Percentiles rank a stretch among this genome's conserved stretches.
Conservation (phyloP, 2,329 filamentous ascomycete species). For the Cercospora beticola region DNA sequence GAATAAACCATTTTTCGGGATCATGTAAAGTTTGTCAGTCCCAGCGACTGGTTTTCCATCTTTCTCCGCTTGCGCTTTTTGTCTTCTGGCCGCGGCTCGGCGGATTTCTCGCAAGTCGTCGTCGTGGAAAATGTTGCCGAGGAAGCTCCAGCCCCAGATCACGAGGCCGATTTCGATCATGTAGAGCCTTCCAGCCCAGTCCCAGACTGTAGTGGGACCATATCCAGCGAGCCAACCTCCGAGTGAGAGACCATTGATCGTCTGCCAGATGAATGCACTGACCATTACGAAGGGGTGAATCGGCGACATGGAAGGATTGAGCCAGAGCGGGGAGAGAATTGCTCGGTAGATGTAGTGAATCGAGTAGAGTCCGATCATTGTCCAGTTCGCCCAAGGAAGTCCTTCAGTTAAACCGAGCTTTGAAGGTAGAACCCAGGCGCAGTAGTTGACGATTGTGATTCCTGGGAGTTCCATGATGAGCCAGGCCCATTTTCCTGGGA, state of each 20-base stretch:
- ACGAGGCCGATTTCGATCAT: constrained; percentile 63
- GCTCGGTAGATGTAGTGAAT: constrained; percentile 92
- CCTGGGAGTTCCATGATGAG: constrained; percentile 82
- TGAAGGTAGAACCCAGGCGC: constrained; percentile 66
- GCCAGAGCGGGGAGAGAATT: constrained; percentile 72
- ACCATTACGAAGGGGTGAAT: constrained; percentile 70
- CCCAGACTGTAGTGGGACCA: constrained; percentile 61
- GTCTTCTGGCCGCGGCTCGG: constrained; percentile 62
- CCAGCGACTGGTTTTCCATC: constrained; percentile 48
- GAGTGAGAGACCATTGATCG: constrained; percentile 74
- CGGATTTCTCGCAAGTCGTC: constrained; percentile 86
- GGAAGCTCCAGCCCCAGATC: constrained; percentile 73
- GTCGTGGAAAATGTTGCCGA: constrained; percentile 84
- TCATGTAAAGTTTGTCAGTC: constrained; percentile 79
- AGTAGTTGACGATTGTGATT: constrained; percentile 74
- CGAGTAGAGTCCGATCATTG: constrained; percentile 68
- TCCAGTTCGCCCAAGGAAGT: constrained; percentile 75
- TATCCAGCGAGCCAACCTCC: constrained; percentile 82
- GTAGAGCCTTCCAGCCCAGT: constrained; percentile 49
- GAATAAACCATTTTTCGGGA: constrained; percentile 83
- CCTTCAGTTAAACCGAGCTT: constrained; percentile 52
- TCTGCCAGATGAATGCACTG: constrained; percentile 69
- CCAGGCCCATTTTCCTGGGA: constrained; percentile 89
- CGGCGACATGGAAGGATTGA: constrained; percentile 88
- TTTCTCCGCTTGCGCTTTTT: constrained; percentile 52